Percentiles rank a stretch among this genome's conserved stretches.
Evolutionary conservation across 768 basidiomycete species (phyloP).

Genomic region (Hygrocybe coccinea): DNA sequence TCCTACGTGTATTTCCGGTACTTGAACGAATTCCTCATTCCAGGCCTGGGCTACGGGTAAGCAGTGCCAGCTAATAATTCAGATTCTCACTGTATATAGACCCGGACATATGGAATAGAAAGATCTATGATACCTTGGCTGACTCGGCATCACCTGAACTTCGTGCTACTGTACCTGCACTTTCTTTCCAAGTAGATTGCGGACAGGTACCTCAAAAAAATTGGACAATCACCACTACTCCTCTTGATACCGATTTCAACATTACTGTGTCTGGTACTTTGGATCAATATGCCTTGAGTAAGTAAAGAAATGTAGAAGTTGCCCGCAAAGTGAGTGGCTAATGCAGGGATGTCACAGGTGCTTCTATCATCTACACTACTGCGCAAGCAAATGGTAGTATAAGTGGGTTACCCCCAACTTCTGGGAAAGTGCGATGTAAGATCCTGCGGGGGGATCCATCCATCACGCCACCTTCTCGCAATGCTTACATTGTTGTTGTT

Average conservation of each 20-base stretch:
- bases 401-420: neutral
- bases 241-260: neutral
- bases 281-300: neutral
- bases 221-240: neutral
- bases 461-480: neutral
- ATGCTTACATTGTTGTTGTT: neutral
- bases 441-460: neutral
- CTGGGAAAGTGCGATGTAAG: neutral
- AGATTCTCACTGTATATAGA: neutral
- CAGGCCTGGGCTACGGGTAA: neutral
- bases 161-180: neutral
- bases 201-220: neutral
- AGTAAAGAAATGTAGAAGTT: neutral
- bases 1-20: too few relatives aligned
- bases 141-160: neutral
- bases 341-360: neutral
- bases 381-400: neutral
- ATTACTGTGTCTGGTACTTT: neutral
- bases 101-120: too few relatives aligned
- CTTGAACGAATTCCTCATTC: neutral
- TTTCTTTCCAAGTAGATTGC: neutral
- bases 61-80: neutral
- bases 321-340: neutral
- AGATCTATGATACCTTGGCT: too few relatives aligned
- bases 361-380: neutral